A percentile compares a stretch with the other conserved stretches of the same genome.
phyloP scores from a whole-genome alignment of 305 asterid species.

The Plantago lanceolata region DNA sequence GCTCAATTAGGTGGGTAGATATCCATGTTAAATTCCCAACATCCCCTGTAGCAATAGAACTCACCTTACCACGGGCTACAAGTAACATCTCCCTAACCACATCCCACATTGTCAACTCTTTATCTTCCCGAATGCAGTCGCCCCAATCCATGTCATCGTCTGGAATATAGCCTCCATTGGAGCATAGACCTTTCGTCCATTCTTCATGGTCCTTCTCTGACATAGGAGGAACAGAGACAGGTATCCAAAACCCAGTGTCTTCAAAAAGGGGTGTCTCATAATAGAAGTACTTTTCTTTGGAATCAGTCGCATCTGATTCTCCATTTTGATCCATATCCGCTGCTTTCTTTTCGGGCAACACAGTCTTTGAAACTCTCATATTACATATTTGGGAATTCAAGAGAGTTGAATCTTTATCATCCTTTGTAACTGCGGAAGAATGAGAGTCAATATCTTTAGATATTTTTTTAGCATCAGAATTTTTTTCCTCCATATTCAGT shows the following conservation, averaged over 20 bases:
- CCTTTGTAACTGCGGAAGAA: slow-evolving; percentile 23
- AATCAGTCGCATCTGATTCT: slow-evolving; percentile 26
- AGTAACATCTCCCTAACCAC: slow-evolving; percentile 86
- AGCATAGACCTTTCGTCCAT: slow-evolving; percentile 70
- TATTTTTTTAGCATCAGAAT: slow-evolving; percentile 18
- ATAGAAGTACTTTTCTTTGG: slow-evolving; percentile 56
- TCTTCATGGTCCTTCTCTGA: slow-evolving; percentile 72
- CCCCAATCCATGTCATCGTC: slow-evolving; percentile 64
- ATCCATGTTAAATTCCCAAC: slow-evolving; percentile 55
- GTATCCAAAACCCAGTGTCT: slow-evolving; percentile 96
- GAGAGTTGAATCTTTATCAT: slow-evolving; percentile 11
- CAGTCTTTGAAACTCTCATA: slow-evolving; percentile 17
- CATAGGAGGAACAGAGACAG: slow-evolving; percentile 97
- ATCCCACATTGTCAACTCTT: slow-evolving; percentile 97
- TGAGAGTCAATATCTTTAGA: slow-evolving; percentile 20
- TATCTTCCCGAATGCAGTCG: slow-evolving; percentile 52
- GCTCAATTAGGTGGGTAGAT: slow-evolving; percentile 69
- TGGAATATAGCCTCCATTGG: slow-evolving; percentile 74
- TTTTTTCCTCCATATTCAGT: slow-evolving; percentile 27
- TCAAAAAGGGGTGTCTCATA: slow-evolving; percentile 73
- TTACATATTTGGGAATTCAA: slow-evolving; percentile 25
- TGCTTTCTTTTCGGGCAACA: slow-evolving; percentile 22
- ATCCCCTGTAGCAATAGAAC: slow-evolving; percentile 71
- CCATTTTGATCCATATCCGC: slow-evolving; percentile 25
- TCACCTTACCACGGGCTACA: slow-evolving; percentile 76